A percentile compares a stretch with the other conserved stretches of the same genome.
These are phyloP conservation scores for Ustilaginoidea virens DNA, from an alignment of 2,329 filamentous ascomycete species.

Conservation along the genomic window DNA sequence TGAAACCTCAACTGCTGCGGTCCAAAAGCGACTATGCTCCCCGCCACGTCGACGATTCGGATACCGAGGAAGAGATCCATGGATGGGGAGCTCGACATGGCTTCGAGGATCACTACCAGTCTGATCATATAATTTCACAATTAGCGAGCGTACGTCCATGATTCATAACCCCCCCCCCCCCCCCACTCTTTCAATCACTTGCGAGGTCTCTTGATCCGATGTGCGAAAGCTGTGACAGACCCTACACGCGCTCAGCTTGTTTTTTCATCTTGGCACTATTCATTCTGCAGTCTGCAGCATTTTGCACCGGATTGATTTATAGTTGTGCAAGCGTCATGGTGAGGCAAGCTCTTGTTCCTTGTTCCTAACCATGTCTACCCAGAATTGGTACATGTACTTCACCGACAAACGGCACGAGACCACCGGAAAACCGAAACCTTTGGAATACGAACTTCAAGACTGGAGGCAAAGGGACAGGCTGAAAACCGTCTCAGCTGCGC, in stretches of 20 bases:
- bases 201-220: too few relatives aligned
- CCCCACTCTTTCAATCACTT: not conserved
- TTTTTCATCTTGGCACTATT: too few relatives aligned
- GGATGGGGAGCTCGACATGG: conserved; percentile 60
- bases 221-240: too few relatives aligned
- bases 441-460: conserved; percentile 57
- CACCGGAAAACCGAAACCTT: conserved; percentile 68
- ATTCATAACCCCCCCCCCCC: not conserved
- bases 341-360: too few relatives aligned
- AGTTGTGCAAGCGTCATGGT: too few relatives aligned
- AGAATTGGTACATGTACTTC: conserved; percentile 99
- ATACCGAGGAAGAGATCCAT: conserved; percentile 27
- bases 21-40: conserved; percentile 41
- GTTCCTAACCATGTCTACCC: conserved; percentile 7
- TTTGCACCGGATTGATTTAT: too few relatives aligned
- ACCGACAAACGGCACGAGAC: conserved; percentile 97
- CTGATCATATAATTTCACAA: conserved; percentile 73
- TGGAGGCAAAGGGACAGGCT: conserved; percentile 95
- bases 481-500: conserved; percentile 89
- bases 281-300: too few relatives aligned
- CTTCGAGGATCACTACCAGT: conserved; percentile 85
- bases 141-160: conserved; percentile 53
- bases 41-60: conserved; percentile 24
- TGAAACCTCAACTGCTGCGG: conserved; percentile 36
- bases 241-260: too few relatives aligned